Percentiles rank a stretch among this genome's conserved stretches.
These are phyloP conservation scores for Jaltomata sinuosa DNA, from an alignment of 257 asterid genomes.

Conservation along the genomic window DNA sequence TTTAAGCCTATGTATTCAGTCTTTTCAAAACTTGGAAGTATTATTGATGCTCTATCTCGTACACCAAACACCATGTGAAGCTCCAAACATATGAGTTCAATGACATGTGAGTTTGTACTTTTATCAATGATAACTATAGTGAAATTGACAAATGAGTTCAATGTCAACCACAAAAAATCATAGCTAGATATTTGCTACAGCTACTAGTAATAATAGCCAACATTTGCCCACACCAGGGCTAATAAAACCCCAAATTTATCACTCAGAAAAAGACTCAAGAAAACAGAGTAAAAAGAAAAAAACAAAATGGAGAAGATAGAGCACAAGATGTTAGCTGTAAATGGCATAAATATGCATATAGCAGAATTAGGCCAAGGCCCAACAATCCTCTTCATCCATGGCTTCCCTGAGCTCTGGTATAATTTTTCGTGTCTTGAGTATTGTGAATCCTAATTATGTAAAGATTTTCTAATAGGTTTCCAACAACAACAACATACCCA, in stretches of 20 bases:
- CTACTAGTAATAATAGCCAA: not conserved
- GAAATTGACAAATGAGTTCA: not conserved
- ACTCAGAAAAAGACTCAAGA: not conserved
- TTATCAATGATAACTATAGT: too few relatives aligned
- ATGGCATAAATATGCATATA: constrained; percentile 25
- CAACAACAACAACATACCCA: too few relatives aligned
- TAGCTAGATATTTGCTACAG: not conserved
- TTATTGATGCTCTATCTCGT: too few relatives aligned
- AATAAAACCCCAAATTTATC: not conserved
- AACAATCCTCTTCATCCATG: constrained; percentile 62
- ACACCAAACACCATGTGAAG: too few relatives aligned
- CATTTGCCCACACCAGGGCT: not conserved
- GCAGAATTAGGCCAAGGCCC: constrained; percentile 81
- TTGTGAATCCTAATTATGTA: too few relatives aligned
- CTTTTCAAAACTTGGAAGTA: too few relatives aligned
- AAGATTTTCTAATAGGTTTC: too few relatives aligned
- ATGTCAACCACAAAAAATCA: not conserved
- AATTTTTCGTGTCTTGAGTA: too few relatives aligned
- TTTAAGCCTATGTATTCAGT: too few relatives aligned
- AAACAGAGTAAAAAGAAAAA: not conserved
- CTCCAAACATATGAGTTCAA: too few relatives aligned
- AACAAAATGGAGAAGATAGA: constrained; percentile 14
- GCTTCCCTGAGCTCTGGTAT: not conserved
- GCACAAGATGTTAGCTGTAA: constrained; percentile 10
- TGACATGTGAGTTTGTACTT: too few relatives aligned